Conservation (phyloP, 257 asterid species). For the Prunella vulgaris region DNA sequence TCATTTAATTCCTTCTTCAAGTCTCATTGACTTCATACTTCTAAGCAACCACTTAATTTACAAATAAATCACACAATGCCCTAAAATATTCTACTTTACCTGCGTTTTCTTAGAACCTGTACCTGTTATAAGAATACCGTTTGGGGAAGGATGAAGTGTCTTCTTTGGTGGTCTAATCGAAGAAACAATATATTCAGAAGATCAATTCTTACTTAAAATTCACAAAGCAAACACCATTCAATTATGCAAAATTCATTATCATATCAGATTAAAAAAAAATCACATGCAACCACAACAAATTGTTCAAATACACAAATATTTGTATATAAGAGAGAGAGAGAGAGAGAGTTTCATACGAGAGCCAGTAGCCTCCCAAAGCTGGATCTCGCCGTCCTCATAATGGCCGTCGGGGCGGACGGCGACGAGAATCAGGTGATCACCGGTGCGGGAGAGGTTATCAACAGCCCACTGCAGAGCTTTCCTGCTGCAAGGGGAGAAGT, state of each 20-base stretch:
- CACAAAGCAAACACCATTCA: background rate
- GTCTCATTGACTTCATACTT: too few species aligned
- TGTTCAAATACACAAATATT: background rate
- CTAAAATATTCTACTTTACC: too few species aligned
- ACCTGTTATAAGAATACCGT: too few species aligned
- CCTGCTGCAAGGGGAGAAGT: conserved; percentile 79
- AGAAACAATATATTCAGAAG: background rate
- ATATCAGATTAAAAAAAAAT: background rate
- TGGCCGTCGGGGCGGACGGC: conserved; percentile 56
- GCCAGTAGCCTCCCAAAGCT: conserved; percentile 90
- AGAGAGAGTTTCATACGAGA: conserved; percentile 57
- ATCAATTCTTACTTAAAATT: background rate
- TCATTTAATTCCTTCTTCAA: too few species aligned
- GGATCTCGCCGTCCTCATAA: conserved; percentile 87
- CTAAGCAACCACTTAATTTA: too few species aligned
- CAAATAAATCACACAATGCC: too few species aligned
- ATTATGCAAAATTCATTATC: background rate
- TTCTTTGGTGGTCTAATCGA: too few species aligned
- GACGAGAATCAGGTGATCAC: conserved; percentile 75
- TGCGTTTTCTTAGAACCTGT: too few species aligned
- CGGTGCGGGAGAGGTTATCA: conserved; percentile 57
- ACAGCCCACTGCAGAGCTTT: conserved; percentile 75
- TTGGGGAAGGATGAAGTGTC: too few species aligned
- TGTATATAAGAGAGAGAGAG: background rate
- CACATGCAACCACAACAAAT: background rate